phyloP scores from a whole-genome alignment of 2,329 filamentous ascomycete species.

The Elsinoe necatrix region DNA sequence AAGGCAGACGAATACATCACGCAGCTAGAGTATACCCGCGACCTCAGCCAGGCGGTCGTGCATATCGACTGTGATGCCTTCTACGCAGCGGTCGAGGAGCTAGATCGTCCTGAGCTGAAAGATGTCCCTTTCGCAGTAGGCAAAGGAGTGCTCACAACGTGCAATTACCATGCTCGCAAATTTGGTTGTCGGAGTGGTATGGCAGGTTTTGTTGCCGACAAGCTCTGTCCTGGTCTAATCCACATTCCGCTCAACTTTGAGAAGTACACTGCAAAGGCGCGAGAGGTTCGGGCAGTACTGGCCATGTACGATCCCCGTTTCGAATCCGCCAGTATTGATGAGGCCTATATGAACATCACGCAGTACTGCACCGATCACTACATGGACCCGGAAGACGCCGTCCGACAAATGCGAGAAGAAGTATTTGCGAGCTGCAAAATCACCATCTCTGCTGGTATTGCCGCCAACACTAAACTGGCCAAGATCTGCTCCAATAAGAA shows the following conservation, averaged over 20 bases:
- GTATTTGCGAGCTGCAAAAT: slow-evolving; percentile 69
- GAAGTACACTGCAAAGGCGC: slow-evolving; percentile 85
- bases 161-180: slow-evolving; percentile 82
- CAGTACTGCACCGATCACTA: slow-evolving; percentile 63
- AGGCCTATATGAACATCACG: slow-evolving; percentile 93
- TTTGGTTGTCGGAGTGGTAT: slow-evolving; percentile 91
- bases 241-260: slow-evolving; percentile 77
- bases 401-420: slow-evolving; percentile 68
- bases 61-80: slow-evolving; percentile 98
- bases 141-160: slow-evolving; percentile 59
- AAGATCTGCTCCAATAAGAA: slow-evolving; percentile 95
- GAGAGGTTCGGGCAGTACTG: slow-evolving; percentile 74
- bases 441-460: slow-evolving; percentile 89
- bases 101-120: slow-evolving; percentile 68
- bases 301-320: slow-evolving; percentile 84
- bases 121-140: slow-evolving; percentile 88
- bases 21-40: slow-evolving; percentile 67
- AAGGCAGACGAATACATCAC: slow-evolving; percentile 73
- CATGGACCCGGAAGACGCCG: slow-evolving; percentile 61
- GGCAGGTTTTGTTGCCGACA: slow-evolving; percentile 92
- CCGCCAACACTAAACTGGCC: slow-evolving; percentile 82
- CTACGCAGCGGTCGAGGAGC: slow-evolving; percentile 83
- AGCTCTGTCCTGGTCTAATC: slow-evolving; percentile 79
- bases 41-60: slow-evolving; percentile 75
- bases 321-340: slow-evolving; percentile 89